Evolutionary conservation across 148 eudicot genomes (phyloP), one percentile per base, ranked within the genome.

Genomic region (Chenopodium berlandieri): DNA sequence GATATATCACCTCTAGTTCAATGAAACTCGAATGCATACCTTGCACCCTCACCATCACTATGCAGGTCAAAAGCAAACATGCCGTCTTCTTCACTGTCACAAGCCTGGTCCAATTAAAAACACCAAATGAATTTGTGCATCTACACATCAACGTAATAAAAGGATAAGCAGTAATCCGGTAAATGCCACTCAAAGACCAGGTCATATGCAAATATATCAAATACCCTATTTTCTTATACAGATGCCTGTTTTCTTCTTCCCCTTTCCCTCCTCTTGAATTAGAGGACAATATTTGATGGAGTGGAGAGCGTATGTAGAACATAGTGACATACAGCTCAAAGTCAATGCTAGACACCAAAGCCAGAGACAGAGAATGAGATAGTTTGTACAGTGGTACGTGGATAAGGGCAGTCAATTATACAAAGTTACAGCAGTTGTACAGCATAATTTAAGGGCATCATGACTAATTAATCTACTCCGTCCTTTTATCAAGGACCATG

Each of bases 31-130:
- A 40, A 54, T 54, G 76, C 86, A 73, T 81, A 96, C 99, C 94
- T 92, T 79, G 83, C 79, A 77, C 97, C 98, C 17, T 92, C 98
- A 50, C 97, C 99, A 75, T 96, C 97, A 88, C 97, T 95, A 78
- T 96, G 98, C 93, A 90, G 73, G 90, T 96, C 98, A 80, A 93
- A 96, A 73, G 91, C 88, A 86, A 94, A 93, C 79, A 94, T 86
- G 75, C 97, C 98, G 75, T 96, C 97, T 54, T 92, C 94, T 85
- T 90, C 98, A 80, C 75, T 71, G 67, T 96, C 89, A 80, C 99
- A 96, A 67, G 97, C 96, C 99, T 96, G 85, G 81, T 73, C 48
- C 63, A 78, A 23, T 73, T 56, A 62, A 77, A 46, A 64, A 20
- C 71, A 20, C 63, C 60, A 84, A 75, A 69, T 79, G 48, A 79